Evolutionary conservation across 2,329 filamentous ascomycete genomes (phyloP).

Genomic region (Pyrenophora graminea): DNA sequence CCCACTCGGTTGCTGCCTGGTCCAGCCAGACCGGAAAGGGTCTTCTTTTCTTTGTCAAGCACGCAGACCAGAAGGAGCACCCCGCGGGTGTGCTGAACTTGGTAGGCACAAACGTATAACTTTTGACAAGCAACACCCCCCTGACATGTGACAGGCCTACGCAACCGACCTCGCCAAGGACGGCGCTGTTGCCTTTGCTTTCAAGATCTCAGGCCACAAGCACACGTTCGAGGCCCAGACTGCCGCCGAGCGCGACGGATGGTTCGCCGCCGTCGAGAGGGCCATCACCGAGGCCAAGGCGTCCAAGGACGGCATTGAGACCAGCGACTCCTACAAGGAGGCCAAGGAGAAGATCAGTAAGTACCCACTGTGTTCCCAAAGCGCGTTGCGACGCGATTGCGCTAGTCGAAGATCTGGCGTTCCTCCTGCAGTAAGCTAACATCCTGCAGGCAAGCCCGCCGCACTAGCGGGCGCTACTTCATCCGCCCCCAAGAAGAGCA

Average conservation of each 20-base stretch:
- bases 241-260: constrained; percentile 84
- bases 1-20: constrained; percentile 84
- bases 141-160: constrained; percentile 59
- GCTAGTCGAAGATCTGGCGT: constrained; percentile 35
- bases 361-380: constrained; percentile 35
- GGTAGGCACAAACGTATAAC: constrained; percentile 58
- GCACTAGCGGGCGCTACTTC: constrained; percentile 45
- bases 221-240: constrained; percentile 82
- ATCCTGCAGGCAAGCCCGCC: constrained; percentile 46
- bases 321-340: constrained; percentile 86
- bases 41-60: constrained; percentile 88
- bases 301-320: constrained; percentile 70
- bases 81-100: constrained; percentile 84
- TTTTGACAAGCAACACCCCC: background rate
- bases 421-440: constrained; percentile 44
- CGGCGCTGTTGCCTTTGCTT: constrained; percentile 79
- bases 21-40: constrained; percentile 93
- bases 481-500: constrained; percentile 54
- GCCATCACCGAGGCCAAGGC: constrained; percentile 72
- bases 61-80: constrained; percentile 76
- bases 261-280: constrained; percentile 74
- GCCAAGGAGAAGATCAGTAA: constrained; percentile 72
- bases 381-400: constrained; percentile 27
- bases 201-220: constrained; percentile 86
- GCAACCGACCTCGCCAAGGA: constrained; percentile 74